Evolutionary conservation across 2,329 filamentous ascomycete genomes (phyloP).

Genomic region (Pseudogymnoascus sp.): DNA sequence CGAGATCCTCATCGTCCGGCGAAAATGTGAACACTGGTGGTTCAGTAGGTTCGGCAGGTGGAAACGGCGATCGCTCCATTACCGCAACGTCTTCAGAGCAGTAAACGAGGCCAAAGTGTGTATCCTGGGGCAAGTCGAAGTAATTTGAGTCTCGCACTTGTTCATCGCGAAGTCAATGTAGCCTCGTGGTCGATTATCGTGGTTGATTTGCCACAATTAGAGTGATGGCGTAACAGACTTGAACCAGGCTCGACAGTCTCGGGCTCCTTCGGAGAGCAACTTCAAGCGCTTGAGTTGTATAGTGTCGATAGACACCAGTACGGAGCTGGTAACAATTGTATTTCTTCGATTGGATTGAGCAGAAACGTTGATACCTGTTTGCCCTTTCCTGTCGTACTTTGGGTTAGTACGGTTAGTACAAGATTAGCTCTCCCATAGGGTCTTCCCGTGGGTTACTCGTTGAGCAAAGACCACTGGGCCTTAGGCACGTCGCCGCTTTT

Average conservation of each 20-base stretch:
- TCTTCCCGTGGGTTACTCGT: constrained; percentile 3
- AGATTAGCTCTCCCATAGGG: background rate
- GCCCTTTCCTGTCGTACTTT: background rate
- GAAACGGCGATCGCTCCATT: constrained; percentile 3
- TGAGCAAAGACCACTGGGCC: background rate
- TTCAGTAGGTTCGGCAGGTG: constrained; percentile 2
- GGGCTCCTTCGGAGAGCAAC: background rate
- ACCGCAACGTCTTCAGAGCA: background rate
- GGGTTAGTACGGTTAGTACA: background rate
- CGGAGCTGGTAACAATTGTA: background rate
- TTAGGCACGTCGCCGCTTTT: background rate
- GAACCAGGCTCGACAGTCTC: background rate
- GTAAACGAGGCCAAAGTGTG: background rate
- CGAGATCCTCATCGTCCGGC: background rate
- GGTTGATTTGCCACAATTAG: background rate
- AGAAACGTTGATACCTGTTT: background rate
- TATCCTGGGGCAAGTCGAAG: background rate
- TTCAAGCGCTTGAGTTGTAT: background rate
- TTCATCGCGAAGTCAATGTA: background rate
- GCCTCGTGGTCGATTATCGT: background rate
- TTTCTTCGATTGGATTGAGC: background rate
- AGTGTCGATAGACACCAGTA: background rate
- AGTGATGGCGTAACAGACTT: constrained; percentile 7
- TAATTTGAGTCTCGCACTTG: background rate
- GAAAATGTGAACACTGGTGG: constrained; percentile 6